Conservation (phyloP, 192 early-diverging fungal species). For the Podochytrium sp. region DNA sequence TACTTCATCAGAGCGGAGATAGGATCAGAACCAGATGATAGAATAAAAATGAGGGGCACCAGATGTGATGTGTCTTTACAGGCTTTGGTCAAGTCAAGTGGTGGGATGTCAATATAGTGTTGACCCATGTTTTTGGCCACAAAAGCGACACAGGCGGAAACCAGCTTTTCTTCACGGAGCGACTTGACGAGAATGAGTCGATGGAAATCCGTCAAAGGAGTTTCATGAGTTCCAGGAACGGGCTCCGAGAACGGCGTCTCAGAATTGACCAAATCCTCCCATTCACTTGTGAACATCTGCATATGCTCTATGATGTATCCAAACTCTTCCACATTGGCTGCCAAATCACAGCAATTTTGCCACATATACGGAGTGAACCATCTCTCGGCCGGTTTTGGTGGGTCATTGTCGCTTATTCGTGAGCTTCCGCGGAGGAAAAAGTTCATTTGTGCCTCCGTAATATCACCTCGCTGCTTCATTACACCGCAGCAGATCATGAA, state of each 20-base stretch:
- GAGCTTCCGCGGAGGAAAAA: slow-evolving; percentile 62
- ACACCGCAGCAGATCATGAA: slow-evolving; percentile 65
- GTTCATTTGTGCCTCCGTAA: slow-evolving; percentile 58
- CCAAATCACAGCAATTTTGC: slow-evolving; percentile 56
- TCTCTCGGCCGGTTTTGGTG: slow-evolving; percentile 44
- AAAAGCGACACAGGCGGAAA: slow-evolving; percentile 53
- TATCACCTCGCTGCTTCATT: slow-evolving; percentile 47
- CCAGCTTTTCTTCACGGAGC: slow-evolving; percentile 61
- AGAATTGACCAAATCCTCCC: slow-evolving; percentile 51
- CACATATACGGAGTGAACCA: slow-evolving; percentile 62
- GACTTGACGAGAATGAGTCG: slow-evolving; percentile 57
- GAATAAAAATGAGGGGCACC: slow-evolving; percentile 63
- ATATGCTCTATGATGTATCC: slow-evolving; percentile 55
- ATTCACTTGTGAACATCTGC: slow-evolving; percentile 51
- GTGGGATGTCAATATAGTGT: slow-evolving; percentile 62
- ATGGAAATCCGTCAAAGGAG: slow-evolving; percentile 51
- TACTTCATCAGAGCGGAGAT: slow-evolving; percentile 58
- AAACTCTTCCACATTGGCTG: slow-evolving; percentile 48
- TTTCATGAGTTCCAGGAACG: slow-evolving; percentile 47
- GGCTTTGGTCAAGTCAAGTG: slow-evolving; percentile 57
- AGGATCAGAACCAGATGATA: slow-evolving; percentile 68
- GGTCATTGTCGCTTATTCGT: slow-evolving; percentile 35
- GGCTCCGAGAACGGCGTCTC: slow-evolving; percentile 41
- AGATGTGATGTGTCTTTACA: slow-evolving; percentile 57
- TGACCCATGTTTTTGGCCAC: slow-evolving; percentile 56